Percentiles rank a stretch among this genome's conserved stretches.
These are phyloP conservation scores for Zygosaccharomyces kombuchaensis DNA, from an alignment of 805 yeast species.

Conservation along the genomic window DNA sequence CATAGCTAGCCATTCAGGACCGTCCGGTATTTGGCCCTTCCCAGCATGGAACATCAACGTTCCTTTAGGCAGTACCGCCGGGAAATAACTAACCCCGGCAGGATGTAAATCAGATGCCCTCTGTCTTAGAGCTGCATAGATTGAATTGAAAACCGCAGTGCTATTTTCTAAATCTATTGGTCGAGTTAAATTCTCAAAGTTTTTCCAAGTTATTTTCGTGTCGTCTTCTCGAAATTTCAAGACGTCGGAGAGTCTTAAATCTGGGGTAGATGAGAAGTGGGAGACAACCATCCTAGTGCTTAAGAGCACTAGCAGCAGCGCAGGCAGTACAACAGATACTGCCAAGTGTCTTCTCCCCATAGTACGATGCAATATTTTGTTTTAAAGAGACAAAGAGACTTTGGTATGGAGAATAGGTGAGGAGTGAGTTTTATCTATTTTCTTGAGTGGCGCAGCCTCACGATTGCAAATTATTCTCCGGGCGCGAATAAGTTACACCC, in stretches of 20 bases:
- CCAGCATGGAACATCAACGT: slow-evolving; percentile 56
- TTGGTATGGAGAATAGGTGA: no score
- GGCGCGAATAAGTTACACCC: no score
- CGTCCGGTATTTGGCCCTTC: slow-evolving; percentile 39
- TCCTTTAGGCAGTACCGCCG: slow-evolving; percentile 58
- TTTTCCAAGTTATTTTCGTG: slow-evolving; percentile 15
- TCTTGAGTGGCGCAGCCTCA: no score
- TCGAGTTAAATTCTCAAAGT: slow-evolving; percentile 23
- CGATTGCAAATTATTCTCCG: no score
- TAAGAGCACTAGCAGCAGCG: not conserved
- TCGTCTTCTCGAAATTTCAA: not conserved
- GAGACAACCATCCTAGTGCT: not conserved
- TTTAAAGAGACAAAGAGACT: no score
- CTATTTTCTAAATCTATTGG: slow-evolving; percentile 47
- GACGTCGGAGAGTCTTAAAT: not conserved
- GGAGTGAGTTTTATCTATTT: no score
- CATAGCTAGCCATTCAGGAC: slow-evolving; percentile 61
- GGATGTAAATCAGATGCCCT: slow-evolving; percentile 51
- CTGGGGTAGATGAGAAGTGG: not conserved
- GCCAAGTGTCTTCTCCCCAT: not conserved
- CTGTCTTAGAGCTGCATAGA: slow-evolving; percentile 50
- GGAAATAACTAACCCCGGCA: slow-evolving; percentile 52
- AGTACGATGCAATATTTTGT: no score
- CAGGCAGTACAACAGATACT: not conserved
- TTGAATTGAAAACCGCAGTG: slow-evolving; percentile 51